Conservation (phyloP, 805 yeast genomes). For the Nakazawaea anatomiae region DNA sequence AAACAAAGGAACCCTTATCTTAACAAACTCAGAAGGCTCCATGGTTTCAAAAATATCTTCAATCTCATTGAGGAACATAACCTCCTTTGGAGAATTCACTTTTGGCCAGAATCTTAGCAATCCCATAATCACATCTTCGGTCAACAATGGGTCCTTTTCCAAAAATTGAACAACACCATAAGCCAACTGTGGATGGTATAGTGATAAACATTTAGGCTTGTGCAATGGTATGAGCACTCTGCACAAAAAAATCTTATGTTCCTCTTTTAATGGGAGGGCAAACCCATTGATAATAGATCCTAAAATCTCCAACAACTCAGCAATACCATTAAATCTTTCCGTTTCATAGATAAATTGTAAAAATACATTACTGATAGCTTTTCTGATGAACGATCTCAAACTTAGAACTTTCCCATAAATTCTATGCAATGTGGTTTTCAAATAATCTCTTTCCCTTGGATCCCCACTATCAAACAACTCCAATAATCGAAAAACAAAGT, state of each 20-base stretch:
- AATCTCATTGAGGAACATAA: slow-evolving; percentile 90
- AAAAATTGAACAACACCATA: slow-evolving; percentile 95
- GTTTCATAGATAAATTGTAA: slow-evolving; percentile 93
- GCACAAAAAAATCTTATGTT: slow-evolving; percentile 85
- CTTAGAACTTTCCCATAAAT: slow-evolving; percentile 93
- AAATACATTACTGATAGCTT: slow-evolving; percentile 87
- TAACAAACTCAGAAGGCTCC: slow-evolving; percentile 87
- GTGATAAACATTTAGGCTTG: slow-evolving; percentile 79
- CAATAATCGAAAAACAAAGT: slow-evolving; percentile 71
- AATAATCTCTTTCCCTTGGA: slow-evolving; percentile 90
- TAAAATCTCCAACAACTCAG: slow-evolving; percentile 88
- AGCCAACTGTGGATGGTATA: slow-evolving; percentile 95
- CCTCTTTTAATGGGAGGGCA: slow-evolving; percentile 95
- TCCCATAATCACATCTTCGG: slow-evolving; percentile 97
- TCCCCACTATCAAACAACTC: slow-evolving; percentile 95
- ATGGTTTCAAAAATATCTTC: slow-evolving; percentile 96
- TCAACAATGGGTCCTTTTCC: slow-evolving; percentile 86
- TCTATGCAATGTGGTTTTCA: slow-evolving; percentile 92
- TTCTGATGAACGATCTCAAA: slow-evolving; percentile 83
- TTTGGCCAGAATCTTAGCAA: slow-evolving; percentile 95
- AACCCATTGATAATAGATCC: slow-evolving; percentile 97
- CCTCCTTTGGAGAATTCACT: slow-evolving; percentile 89
- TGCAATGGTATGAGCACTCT: slow-evolving; percentile 89
- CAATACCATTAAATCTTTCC: slow-evolving; percentile 91
- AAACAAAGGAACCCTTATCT: slow-evolving; percentile 88